Evolutionary conservation across 139 green algal genomes (phyloP).

Genomic region (Chlorella sorokiniana): DNA sequence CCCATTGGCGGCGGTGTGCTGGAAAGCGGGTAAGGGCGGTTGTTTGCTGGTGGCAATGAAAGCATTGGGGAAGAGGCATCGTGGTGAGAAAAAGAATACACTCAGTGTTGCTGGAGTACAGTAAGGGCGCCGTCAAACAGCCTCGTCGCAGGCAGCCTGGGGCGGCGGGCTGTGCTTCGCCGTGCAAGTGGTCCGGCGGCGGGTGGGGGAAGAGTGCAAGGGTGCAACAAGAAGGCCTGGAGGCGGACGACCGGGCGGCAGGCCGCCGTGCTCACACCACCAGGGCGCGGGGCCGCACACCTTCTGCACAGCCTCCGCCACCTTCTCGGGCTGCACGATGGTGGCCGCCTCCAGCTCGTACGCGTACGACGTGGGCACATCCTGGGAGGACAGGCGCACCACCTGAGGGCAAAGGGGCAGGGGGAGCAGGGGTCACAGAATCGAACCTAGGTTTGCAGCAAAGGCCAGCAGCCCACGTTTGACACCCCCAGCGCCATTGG

Average conservation of each 20-base stretch:
- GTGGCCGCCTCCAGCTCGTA: constrained; percentile 93
- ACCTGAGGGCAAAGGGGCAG: constrained; percentile 53
- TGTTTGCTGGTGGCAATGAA: constrained; percentile 7
- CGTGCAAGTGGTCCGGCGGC: too few species aligned
- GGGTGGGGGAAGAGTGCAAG: background rate
- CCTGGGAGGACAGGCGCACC: constrained; percentile 82
- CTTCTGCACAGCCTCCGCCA: constrained; percentile 59
- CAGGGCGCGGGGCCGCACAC: constrained; percentile 10
- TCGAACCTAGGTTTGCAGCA: background rate
- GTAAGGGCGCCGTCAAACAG: background rate
- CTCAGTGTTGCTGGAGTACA: background rate
- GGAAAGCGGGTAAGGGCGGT: too few species aligned
- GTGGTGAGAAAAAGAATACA: constrained; percentile 17
- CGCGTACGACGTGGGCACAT: constrained; percentile 94
- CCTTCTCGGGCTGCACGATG: constrained; percentile 91
- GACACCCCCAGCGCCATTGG: too few species aligned
- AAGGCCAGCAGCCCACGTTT: too few species aligned
- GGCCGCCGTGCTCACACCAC: background rate
- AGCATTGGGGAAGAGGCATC: background rate
- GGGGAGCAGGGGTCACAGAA: background rate
- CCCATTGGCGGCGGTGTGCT: too few species aligned
- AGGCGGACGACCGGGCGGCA: too few species aligned
- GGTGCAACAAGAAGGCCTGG: too few species aligned
- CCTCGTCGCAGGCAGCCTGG: background rate
- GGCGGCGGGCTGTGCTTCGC: background rate